These are phyloP conservation scores for Ziziphus jujuba DNA, from an alignment of 306 rosid species.

Conservation along the genomic window DNA sequence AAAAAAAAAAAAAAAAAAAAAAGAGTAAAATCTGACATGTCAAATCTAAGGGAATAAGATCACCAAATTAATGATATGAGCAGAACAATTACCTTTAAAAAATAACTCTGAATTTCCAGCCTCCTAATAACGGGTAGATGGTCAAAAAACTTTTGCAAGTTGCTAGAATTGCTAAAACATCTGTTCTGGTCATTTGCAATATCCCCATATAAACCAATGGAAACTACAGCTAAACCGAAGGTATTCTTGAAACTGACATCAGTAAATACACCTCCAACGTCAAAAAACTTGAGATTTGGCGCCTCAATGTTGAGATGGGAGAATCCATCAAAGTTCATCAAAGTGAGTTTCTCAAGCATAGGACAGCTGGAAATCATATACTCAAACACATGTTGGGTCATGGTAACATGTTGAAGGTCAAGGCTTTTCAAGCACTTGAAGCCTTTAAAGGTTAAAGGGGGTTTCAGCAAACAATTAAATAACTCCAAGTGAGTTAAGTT, in stretches of 20 bases:
- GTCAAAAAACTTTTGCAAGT: constrained; percentile 42
- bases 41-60: neutral
- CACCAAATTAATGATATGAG: neutral
- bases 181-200: constrained; percentile 26
- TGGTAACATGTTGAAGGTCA: constrained; percentile 49
- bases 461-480: constrained; percentile 55
- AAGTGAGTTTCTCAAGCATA: constrained; percentile 49
- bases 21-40: neutral
- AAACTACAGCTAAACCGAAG: constrained; percentile 44
- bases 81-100: constrained; percentile 42
- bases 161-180: constrained; percentile 29
- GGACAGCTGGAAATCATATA: constrained; percentile 54
- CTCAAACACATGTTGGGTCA: constrained; percentile 50
- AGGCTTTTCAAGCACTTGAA: constrained; percentile 58
- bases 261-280: constrained; percentile 45
- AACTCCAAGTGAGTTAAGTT: constrained; percentile 47
- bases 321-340: constrained; percentile 55
- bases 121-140: constrained; percentile 40
- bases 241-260: constrained; percentile 48
- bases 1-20: neutral
- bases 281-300: constrained; percentile 47
- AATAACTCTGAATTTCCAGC: constrained; percentile 47
- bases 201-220: constrained; percentile 44
- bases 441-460: constrained; percentile 50
- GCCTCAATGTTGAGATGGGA: constrained; percentile 44